Evolutionary conservation across 768 basidiomycete genomes (phyloP).

Genomic region (Asterophora parasitica): DNA sequence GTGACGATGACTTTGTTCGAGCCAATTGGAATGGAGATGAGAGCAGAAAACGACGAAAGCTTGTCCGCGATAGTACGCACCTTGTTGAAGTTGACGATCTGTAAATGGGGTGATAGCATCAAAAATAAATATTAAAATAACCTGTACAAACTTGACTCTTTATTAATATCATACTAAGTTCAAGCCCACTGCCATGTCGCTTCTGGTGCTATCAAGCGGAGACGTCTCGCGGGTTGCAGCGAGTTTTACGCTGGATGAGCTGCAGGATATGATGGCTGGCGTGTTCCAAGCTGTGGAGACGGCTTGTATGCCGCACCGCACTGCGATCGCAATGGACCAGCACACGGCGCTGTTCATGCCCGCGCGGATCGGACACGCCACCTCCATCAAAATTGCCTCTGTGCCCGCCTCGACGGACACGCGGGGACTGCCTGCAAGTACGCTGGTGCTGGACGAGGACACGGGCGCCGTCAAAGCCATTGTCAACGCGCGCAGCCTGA

Average conservation of each 20-base stretch:
- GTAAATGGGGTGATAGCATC: no score
- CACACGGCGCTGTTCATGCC: constrained; percentile 84
- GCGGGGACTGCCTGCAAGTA: constrained; percentile 71
- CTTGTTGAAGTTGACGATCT: no score
- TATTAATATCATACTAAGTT: no score
- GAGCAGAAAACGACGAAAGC: no score
- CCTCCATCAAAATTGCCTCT: constrained; percentile 78
- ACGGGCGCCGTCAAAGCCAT: constrained; percentile 70
- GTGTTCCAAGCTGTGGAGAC: constrained; percentile 51
- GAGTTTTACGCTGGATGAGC: constrained; percentile 37
- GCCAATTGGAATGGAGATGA: no score
- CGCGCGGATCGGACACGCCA: constrained; percentile 51
- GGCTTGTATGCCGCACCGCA: constrained; percentile 51
- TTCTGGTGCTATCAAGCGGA: constrained; percentile 57
- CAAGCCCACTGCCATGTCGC: no score
- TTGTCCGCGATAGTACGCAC: no score
- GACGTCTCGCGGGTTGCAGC: constrained; percentile 52
- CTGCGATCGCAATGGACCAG: constrained; percentile 42
- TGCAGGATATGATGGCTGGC: constrained; percentile 52
- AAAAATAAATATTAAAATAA: no score
- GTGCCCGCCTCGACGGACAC: constrained; percentile 46
- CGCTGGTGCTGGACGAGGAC: constrained; percentile 66
- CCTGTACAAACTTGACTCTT: no score
- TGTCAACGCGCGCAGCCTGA: constrained; percentile 73
- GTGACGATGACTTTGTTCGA: no score